Conservation (phyloP, 345 rosid species). For the Nephelium lappaceum region DNA sequence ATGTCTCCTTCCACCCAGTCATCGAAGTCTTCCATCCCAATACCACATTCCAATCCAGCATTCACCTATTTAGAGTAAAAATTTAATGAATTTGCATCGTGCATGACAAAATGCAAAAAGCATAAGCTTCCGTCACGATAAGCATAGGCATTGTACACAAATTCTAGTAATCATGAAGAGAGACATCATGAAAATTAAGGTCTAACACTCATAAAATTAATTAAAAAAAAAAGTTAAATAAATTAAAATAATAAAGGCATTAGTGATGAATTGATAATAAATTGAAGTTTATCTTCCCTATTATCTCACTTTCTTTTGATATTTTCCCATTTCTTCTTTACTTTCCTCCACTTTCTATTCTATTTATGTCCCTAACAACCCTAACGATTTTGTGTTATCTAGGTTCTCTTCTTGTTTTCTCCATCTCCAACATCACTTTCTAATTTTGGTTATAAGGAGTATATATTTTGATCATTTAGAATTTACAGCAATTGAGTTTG, state of each 20-base stretch:
- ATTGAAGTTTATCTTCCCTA: neutral
- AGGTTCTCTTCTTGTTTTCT: neutral
- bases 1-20: slow-evolving; percentile 85
- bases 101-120: neutral
- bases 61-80: slow-evolving; percentile 52
- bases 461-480: neutral
- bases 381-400: neutral
- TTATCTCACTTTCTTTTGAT: neutral
- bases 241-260: neutral
- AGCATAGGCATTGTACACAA: neutral
- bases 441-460: neutral
- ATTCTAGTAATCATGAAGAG: neutral
- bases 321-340: neutral
- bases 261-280: neutral
- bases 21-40: slow-evolving; percentile 64
- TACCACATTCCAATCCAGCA: slow-evolving; percentile 90
- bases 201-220: neutral
- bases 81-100: neutral
- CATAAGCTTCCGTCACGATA: neutral
- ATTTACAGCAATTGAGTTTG: neutral
- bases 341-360: neutral
- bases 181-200: neutral
- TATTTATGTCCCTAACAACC: neutral
- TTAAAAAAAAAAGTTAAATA: neutral
- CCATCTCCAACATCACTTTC: neutral